Evolutionary conservation across 2,329 filamentous ascomycete species (phyloP).

Genomic region (Beauveria pseudobassiana): DNA sequence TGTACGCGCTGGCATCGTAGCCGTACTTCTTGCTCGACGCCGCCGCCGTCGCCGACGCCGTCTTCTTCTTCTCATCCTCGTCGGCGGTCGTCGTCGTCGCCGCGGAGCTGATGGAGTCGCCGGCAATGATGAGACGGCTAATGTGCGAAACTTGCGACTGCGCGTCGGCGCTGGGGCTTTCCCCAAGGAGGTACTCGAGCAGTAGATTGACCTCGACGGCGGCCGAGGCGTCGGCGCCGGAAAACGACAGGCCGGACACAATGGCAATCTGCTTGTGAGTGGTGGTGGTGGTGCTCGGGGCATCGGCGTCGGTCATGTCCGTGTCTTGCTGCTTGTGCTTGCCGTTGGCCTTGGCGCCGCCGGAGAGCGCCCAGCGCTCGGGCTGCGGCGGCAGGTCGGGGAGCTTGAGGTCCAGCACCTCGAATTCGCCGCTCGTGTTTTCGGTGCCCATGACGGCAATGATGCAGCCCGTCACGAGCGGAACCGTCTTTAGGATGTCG

Average conservation of each 20-base stretch:
- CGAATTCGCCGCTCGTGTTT: slow-evolving; percentile 84
- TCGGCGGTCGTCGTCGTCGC: slow-evolving; percentile 23
- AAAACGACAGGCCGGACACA: slow-evolving; percentile 81
- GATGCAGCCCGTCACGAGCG: slow-evolving; percentile 87
- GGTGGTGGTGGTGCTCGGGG: slow-evolving; percentile 21
- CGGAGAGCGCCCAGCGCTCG: slow-evolving; percentile 64
- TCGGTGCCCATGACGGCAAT: slow-evolving; percentile 93
- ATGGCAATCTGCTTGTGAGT: slow-evolving; percentile 60
- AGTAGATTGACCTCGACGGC: slow-evolving; percentile 70
- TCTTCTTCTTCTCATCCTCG: slow-evolving; percentile 32
- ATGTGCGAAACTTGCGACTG: slow-evolving; percentile 60
- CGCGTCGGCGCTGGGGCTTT: slow-evolving; percentile 54
- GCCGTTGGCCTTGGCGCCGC: slow-evolving; percentile 21
- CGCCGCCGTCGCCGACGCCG: slow-evolving; percentile 17
- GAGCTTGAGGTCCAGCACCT: slow-evolving; percentile 83
- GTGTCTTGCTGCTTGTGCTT: slow-evolving; percentile 33
- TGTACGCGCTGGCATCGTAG: slow-evolving; percentile 85
- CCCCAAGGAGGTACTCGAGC: slow-evolving; percentile 81
- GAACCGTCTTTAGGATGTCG: slow-evolving; percentile 54
- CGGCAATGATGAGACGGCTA: slow-evolving; percentile 80
- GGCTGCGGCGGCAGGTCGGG: slow-evolving; percentile 81
- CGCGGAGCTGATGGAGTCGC: slow-evolving; percentile 76
- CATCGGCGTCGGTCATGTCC: slow-evolving; percentile 48
- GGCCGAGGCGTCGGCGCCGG: slow-evolving; percentile 63
- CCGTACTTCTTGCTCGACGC: slow-evolving; percentile 70